Evolutionary conservation across 345 rosid genomes (phyloP), one percentile per base, ranked within the genome.

Genomic region (Psidium friedrichsthalianum): DNA sequence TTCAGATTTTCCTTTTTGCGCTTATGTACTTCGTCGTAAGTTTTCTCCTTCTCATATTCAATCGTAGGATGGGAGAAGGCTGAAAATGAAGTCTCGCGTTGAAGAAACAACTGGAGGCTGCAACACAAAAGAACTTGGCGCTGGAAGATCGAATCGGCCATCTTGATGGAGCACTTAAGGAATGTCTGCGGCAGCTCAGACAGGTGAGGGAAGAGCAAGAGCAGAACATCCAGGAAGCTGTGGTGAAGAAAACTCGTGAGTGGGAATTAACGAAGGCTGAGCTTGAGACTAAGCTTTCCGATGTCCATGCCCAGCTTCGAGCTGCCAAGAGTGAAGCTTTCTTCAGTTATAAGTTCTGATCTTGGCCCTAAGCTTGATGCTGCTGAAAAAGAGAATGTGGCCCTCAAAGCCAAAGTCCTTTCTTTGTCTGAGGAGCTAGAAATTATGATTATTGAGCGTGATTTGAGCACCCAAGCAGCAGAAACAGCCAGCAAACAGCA

Each of bases 101-200:
- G 56, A 95, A 91, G 92, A 90, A 95, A 89, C 96, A 95, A 87
- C 95, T 97, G 78, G 96, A 95, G 87, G 92, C 91, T 89, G 90
- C 92, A 83, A 57, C 25, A 11, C 88, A 87, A 86, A 92, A 93
- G 88, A 89, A 92, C 84, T 89, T 90, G 4, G 86, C 86, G 42
- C 94, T 95, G 11, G 98, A 95, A 88, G 94, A 92, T 88, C 92
- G 98, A 85, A 95, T 90, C 85, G 84, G 91, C 86, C 96, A 97
- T 90, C 96, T 97, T 85, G 99, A 97, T 89, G 94, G 94, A 85
- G 99, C 99, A 5, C 95, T 97, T 29, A 97, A 97, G 90, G 99
- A 97, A 89, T 97, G 98, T 86, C 92, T 95, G 83, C 92, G 98
- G 61, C 98, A 97, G 89, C 93, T 97, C 54, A 88, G 99, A 86